A percentile compares a stretch with the other conserved stretches of the same genome.
These are phyloP conservation scores for Lodderomyces elongisporus DNA, from an alignment of 1,139 yeast genomes.

Conservation along the genomic window DNA sequence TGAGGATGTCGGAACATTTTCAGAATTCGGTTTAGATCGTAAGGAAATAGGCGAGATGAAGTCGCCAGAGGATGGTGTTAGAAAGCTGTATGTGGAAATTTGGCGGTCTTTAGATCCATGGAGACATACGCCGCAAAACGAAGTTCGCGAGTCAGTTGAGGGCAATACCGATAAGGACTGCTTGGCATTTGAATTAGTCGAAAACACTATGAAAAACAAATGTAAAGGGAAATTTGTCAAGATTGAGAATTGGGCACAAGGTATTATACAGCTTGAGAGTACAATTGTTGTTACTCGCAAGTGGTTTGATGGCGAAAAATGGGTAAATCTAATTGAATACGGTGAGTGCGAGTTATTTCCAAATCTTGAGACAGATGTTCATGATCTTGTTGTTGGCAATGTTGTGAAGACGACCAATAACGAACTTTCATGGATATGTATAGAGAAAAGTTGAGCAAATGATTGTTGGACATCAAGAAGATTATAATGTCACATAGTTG, in stretches of 20 bases:
- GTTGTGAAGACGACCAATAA: too few relatives aligned
- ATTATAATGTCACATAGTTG: too few relatives aligned
- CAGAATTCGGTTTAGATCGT: slow-evolving; percentile 38
- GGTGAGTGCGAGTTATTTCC: slow-evolving; percentile 25
- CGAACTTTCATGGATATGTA: too few relatives aligned
- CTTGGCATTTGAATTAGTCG: slow-evolving; percentile 15
- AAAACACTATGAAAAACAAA: too few relatives aligned
- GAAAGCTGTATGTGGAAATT: slow-evolving; percentile 48
- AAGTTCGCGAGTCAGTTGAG: slow-evolving; percentile 32
- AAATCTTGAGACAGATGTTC: too few relatives aligned
- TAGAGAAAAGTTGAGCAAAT: slow-evolving; percentile 3
- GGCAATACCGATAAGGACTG: too few relatives aligned
- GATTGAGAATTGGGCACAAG: slow-evolving; percentile 55
- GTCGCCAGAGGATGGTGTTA: slow-evolving; percentile 43
- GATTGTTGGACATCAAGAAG: too few relatives aligned
- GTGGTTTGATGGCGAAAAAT: slow-evolving; percentile 15
- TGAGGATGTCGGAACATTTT: slow-evolving; percentile 45
- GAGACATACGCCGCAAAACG: slow-evolving; percentile 23
- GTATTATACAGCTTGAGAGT: slow-evolving; percentile 37
- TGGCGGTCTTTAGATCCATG: slow-evolving; percentile 52
- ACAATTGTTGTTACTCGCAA: slow-evolving; percentile 29
- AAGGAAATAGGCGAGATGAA: slow-evolving; percentile 54
- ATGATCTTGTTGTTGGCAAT: too few relatives aligned
- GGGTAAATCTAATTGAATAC: slow-evolving; percentile 26
- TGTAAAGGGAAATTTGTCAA: slow-evolving; percentile 40